Evolutionary conservation across 1,139 yeast genomes (phyloP).

Genomic region (Yamadazyma pseudoaaseri): DNA sequence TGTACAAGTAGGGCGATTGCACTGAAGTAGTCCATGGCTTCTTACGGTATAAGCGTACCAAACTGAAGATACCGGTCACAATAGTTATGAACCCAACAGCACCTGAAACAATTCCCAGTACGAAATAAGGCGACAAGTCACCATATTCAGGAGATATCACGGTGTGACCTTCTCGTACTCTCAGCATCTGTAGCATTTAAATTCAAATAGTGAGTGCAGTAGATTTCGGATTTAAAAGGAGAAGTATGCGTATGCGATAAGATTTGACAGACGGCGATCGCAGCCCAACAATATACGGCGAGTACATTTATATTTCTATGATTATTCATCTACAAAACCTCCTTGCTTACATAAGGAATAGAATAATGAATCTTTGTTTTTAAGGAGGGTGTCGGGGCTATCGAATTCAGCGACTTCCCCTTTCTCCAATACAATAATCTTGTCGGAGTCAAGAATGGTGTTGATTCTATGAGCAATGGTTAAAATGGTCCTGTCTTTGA

Average conservation of each 20-base stretch:
- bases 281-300: no score
- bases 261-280: no score
- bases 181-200: constrained; percentile 15
- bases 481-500: constrained; percentile 83
- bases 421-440: constrained; percentile 79
- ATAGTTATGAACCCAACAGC: constrained; percentile 52
- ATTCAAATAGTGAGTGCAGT: no score
- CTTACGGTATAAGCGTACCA: constrained; percentile 31
- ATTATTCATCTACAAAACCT: constrained; percentile 37
- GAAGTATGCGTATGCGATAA: no score
- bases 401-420: constrained; percentile 90
- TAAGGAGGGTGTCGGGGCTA: constrained; percentile 66
- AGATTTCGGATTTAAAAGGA: no score
- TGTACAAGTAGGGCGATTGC: constrained; percentile 37
- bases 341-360: constrained; percentile 77
- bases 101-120: constrained; percentile 64
- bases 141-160: constrained; percentile 58
- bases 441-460: constrained; percentile 89
- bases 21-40: constrained; percentile 32
- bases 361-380: constrained; percentile 68
- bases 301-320: no score
- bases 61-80: constrained; percentile 48
- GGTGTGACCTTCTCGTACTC: constrained; percentile 71
- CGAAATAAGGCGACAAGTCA: constrained; percentile 79
- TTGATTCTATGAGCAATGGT: constrained; percentile 95